phyloP scores from a whole-genome alignment of 345 rosid genomes.

The Triadica sebifera region DNA sequence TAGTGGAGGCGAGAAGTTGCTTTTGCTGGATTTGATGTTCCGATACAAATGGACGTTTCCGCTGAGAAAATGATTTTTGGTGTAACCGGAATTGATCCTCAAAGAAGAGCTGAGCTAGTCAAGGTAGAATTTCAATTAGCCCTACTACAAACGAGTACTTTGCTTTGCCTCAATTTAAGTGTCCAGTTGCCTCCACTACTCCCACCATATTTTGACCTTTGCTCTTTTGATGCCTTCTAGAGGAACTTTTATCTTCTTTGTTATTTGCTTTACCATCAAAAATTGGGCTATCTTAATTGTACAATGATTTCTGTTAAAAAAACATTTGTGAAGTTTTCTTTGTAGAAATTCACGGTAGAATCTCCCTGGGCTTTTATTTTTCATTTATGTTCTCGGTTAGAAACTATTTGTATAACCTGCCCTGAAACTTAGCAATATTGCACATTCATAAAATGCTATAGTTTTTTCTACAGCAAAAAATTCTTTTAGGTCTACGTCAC shows the following conservation, averaged over 20 bases:
- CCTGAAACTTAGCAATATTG: too few species aligned
- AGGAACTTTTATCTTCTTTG: too few species aligned
- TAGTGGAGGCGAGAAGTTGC: slow-evolving; percentile 99
- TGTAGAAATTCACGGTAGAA: background rate
- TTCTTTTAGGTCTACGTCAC: background rate
- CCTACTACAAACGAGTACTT: background rate
- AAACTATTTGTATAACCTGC: too few species aligned
- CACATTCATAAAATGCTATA: too few species aligned
- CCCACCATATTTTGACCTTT: background rate
- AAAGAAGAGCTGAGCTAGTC: slow-evolving; percentile 79
- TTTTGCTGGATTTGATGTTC: slow-evolving; percentile 93
- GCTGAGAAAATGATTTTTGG: slow-evolving; percentile 91
- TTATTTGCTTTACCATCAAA: too few species aligned
- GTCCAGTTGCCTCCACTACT: background rate
- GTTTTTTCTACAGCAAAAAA: background rate
- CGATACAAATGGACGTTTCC: slow-evolving; percentile 91
- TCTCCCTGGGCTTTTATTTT: too few species aligned
- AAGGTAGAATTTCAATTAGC: slow-evolving; percentile 47
- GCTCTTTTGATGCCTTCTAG: background rate
- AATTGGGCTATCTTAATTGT: too few species aligned
- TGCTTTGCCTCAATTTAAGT: background rate
- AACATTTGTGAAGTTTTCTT: background rate
- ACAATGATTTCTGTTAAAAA: background rate
- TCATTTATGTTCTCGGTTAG: too few species aligned
- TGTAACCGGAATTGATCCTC: slow-evolving; percentile 79